Conservation (phyloP, 2,329 filamentous ascomycete species). For the Cladosporium cucumerinum region DNA sequence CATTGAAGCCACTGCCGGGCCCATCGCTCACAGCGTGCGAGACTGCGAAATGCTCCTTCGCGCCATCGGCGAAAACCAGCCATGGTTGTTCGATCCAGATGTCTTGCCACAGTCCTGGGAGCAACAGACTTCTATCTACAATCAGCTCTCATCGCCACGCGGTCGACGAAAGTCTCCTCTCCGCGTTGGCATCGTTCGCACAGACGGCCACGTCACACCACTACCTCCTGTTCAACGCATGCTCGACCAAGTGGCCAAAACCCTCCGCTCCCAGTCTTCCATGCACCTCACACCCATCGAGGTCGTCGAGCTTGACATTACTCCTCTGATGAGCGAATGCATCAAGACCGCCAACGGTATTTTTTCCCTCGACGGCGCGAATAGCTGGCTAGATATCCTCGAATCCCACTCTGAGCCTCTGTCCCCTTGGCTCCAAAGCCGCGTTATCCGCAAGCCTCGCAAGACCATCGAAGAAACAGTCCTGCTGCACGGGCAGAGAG, state of each 20-base stretch:
- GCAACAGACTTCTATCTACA: slow-evolving; percentile 23
- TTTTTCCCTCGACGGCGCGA: slow-evolving; percentile 57
- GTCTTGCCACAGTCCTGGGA: slow-evolving; percentile 41
- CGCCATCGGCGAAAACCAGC: slow-evolving; percentile 50
- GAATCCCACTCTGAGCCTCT: slow-evolving; percentile 55
- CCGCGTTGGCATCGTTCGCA: slow-evolving; percentile 48
- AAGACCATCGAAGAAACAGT: slow-evolving; percentile 49
- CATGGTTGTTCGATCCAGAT: slow-evolving; percentile 50
- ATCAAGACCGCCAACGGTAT: slow-evolving; percentile 57
- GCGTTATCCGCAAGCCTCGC: slow-evolving; percentile 49
- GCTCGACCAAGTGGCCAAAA: slow-evolving; percentile 44
- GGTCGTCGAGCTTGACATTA: slow-evolving; percentile 57
- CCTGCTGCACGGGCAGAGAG: slow-evolving; percentile 52
- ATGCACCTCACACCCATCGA: slow-evolving; percentile 44
- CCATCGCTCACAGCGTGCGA: slow-evolving; percentile 46
- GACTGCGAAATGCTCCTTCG: slow-evolving; percentile 55
- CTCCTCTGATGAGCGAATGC: slow-evolving; percentile 51
- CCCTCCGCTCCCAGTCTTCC: slow-evolving; percentile 34
- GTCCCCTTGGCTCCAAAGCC: slow-evolving; percentile 56
- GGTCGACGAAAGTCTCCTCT: slow-evolving; percentile 28
- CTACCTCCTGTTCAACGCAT: slow-evolving; percentile 50
- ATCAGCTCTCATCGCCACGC: slow-evolving; percentile 18
- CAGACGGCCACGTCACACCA: slow-evolving; percentile 51
- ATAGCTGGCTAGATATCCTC: slow-evolving; percentile 55
- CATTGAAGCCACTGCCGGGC: slow-evolving; percentile 45